Base-by-base conservation (phyloP, 768 basidiomycete genomes). In the Aureoboletus auriporus region DNA sequence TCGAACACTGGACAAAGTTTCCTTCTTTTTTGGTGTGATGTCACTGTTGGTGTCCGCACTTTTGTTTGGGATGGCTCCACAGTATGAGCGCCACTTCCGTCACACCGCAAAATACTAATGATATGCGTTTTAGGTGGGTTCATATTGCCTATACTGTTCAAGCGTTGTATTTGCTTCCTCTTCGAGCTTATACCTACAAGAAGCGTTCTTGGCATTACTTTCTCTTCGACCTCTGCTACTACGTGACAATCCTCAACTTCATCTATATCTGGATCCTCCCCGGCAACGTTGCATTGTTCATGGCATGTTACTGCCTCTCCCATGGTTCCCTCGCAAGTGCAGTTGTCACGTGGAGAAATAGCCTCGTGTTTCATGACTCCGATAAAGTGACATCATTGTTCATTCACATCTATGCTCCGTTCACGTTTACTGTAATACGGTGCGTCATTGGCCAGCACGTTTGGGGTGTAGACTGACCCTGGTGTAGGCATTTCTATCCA, bases 321-420 rank as follows among this genome's bases (percentile, higher is more conserved):
- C 86, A 96, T 63, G 96, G 93, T 0, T 80, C 89, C 0, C 78
- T 96, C 29, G 94, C 91, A 0, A 91, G 89, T 44, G 94, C 95
- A 0, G 93, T 98, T 42, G 90, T 97, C 57, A 97, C 95, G 9
- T 99, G 96, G 96, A 79, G 96, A 52, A 99, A 99, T 62, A 94
- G 91, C 55, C 82, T 99, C 20, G 96, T 99, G 3, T 99, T 99
- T 72, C 96, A 99, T 61, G 93, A 95, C 60, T 78, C 83, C 47
- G 96, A 99, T 67, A 98, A 98, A 68, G 89, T 97, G 62, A 97
- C 90, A 14, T 92, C 89, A 9, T 72, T 99, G 23, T 98, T 94
- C 71, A 81, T 99, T 29, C 96, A 99, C 63, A 86, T 98, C 48
- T 97, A 96, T 61, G 79, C 90, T 0, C 91, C 96, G 0, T 82